Base-by-base conservation (phyloP, 2,329 filamentous ascomycete genomes). In the Macrophomina tecta region DNA sequence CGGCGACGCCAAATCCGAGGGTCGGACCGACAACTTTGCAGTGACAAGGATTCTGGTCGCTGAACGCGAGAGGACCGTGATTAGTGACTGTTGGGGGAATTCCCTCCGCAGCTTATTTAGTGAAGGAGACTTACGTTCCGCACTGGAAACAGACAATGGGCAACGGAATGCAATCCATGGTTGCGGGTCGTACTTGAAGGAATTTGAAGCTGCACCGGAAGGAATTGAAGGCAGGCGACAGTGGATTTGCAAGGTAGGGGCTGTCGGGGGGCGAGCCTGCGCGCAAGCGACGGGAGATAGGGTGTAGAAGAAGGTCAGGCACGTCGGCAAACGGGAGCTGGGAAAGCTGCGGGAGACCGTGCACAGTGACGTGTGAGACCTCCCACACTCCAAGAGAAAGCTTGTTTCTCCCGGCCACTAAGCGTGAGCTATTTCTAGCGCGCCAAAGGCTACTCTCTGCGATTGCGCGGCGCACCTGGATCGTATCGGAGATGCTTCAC, bases 21-120 rank as follows among this genome's bases (percentile, higher is more conserved):
- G 84, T 87, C 45, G 85, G 85, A 1, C 85, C 84, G 34, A 87
- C 79, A 8, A 87, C 79, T 72, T 87, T 87, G 72, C 84, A 86
- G 69, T 82, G 83, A 66, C 85, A 87, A 3, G 85, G 85, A 65
- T 87, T 87, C 70, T 87, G 83, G 68, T 86, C 80, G 8, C 84
- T 86, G 53, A 76, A 28, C 18, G 53, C 30, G 30, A 40, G 45
- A 34, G 30, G 3, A 32, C 32, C 53, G 52, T 38, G 34, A 23
- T 48, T n/a, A 66, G 36, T 18, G n/a, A 23, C 48, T 16, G 11
- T 61, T 16, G 16, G 48, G 40, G 16, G 40, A 42, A 23, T 64
- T 8, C 61, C 52, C 11, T 30, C 38, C 32, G 48, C 40, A 40
- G 61, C 49, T 40, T 14, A 32, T 51, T 60, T 52, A 23, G 32